These are phyloP conservation scores for Iberis pinnata DNA, from an alignment of 345 rosid species.

Conservation along the genomic window DNA sequence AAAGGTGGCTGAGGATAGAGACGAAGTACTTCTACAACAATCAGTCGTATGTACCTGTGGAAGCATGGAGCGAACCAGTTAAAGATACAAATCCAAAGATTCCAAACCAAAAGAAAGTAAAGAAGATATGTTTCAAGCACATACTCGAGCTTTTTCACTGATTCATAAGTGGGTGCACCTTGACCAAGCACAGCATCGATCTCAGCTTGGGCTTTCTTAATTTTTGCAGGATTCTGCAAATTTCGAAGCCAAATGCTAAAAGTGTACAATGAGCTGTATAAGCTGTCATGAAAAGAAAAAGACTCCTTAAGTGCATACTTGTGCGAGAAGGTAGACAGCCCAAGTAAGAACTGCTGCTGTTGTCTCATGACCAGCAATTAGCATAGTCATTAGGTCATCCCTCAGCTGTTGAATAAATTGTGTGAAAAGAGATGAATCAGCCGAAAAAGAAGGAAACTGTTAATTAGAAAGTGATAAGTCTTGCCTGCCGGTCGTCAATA, in stretches of 20 bases:
- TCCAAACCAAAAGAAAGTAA: neutral
- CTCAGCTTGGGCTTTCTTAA: slow-evolving; percentile 84
- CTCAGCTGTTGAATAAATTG: slow-evolving; percentile 49
- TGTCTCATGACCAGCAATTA: slow-evolving; percentile 94
- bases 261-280: neutral
- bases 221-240: slow-evolving; percentile 63
- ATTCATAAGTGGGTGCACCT: slow-evolving; percentile 55
- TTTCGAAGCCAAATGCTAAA: slow-evolving; percentile 13
- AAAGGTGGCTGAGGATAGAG: slow-evolving; percentile 92
- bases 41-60: slow-evolving; percentile 66
- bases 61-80: neutral
- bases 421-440: neutral
- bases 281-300: neutral
- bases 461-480: neutral
- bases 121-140: slow-evolving; percentile 23
- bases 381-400: slow-evolving; percentile 93
- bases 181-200: slow-evolving; percentile 70
- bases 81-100: too few species aligned
- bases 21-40: slow-evolving; percentile 84
- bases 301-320: slow-evolving; percentile 40
- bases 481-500: slow-evolving; percentile 79
- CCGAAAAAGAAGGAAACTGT: too few species aligned
- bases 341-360: slow-evolving; percentile 97
- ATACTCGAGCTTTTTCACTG: slow-evolving; percentile 68
- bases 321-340: slow-evolving; percentile 88